Evolutionary conservation across 169 alveolate genomes (phyloP), one percentile per base, ranked within the genome.

Genomic region (Cryptosporidium bovis): DNA sequence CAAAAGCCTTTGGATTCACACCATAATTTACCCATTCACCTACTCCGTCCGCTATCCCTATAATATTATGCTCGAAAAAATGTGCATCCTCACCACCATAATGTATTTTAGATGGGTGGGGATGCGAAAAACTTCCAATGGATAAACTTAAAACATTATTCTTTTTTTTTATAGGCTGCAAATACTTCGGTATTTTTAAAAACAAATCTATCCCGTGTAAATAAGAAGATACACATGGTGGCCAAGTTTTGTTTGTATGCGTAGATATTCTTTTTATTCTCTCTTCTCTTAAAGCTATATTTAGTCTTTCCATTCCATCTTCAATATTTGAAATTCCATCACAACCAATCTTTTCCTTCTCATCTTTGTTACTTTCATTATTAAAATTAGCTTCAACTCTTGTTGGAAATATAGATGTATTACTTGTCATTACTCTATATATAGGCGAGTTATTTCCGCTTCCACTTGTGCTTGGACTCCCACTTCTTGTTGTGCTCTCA

Each of bases 61-160:
- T 65, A 16, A 95, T 29, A 50, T 90, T 92, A 12, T 83, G 91
- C 27, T 89, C 89, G 18, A 83, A 64, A 44, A 84, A 87, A 51
- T 84, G 93, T 10, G 98, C 97, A 83, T 95, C 97, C 67, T 95
- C 97, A 15, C 98, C 97, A 71, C 97, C 96, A 62, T 91, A 92
- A 24, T 83, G 83, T 48, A 83, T 60, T 71, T 95, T 95, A 18
- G 91, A 93, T 24, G 95, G 95, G 12, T 91, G 95, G 12, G 95
- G 95, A 3, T 62, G 69, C 5, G 62, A 34, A 36, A 55, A 77
- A n/a, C 87, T 77, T 15, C 87, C 87, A 40, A 77, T 77, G 2
- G 87, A 60, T 15, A 77, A 34, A 46, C 66, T 77, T 16, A 77
- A 40, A 5, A 13, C 4, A 2, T 51, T 48, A 56, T 62, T 62